Evolutionary conservation across 129 eudicot genomes (phyloP), one percentile per base, ranked within the genome.

Genomic region (Escallonia herrerae): DNA sequence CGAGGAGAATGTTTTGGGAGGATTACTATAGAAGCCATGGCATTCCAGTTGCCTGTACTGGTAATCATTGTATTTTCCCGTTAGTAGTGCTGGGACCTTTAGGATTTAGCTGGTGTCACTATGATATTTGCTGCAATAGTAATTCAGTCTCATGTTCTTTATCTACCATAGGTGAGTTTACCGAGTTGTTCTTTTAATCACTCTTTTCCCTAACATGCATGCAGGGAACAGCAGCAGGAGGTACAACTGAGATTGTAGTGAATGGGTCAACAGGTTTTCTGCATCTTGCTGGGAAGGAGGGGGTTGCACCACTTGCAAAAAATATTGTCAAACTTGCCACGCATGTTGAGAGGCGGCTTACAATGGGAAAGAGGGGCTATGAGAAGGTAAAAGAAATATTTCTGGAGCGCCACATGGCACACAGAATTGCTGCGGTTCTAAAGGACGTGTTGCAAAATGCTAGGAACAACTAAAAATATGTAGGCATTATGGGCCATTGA

Each of bases 1-100:
- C 90, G 95, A 43, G 97, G 95, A 63, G 97, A 91, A 66, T 91
- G 97, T 65, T 91, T 91, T 79, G 97, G 97, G 76, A 84, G 97
- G 75, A 91, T 91, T 55, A 91, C 95, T 40, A 91, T 91, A 22
- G 96, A 91, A 78, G 97, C 97, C 37, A 91, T 91, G 97, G 96
- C 95, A 3, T 87, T 91, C 76, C 84, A 87, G 80, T 87, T 91
- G 38, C 97, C 95, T 58, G 96, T 87, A 62, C 38, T 91, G 90
- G 97, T 91, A 76, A 65, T 74, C 52, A 9, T 69, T 60, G 5
- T 51, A 58, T 58, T 39, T 41, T 46, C 5, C 33, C 49, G 11
- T 76, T 60, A 33, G 14, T 41, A 22, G 33, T 22, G 33, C 2
- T 39, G 45, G 11, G 33, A 62, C 60, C 42, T 15, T 56, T 57